phyloP scores from a whole-genome alignment of 306 rosid species.

The Neltuma alba region DNA sequence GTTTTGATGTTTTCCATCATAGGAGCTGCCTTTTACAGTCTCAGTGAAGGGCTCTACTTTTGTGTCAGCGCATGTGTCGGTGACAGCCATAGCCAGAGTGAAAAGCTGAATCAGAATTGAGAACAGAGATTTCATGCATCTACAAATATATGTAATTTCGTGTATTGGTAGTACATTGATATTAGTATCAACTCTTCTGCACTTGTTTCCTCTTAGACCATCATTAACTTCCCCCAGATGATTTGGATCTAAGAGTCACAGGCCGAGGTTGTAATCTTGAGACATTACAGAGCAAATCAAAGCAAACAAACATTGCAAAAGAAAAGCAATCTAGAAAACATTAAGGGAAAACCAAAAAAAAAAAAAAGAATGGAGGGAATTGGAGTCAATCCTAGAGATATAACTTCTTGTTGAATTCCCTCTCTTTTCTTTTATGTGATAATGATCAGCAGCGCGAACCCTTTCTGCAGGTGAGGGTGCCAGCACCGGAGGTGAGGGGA shows the following conservation, averaged over 20 bases:
- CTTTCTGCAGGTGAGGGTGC: conserved; percentile 72
- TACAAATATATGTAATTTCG: not conserved
- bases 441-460: conserved; percentile 79
- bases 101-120: no score
- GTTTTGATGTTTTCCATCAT: not conserved
- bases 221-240: conserved; percentile 44
- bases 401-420: not conserved
- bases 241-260: conserved; percentile 54
- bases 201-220: conserved; percentile 53
- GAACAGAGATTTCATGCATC: not conserved
- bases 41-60: not conserved
- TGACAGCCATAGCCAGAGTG: not conserved
- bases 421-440: not conserved
- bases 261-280: conserved; percentile 71
- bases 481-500: conserved; percentile 63
- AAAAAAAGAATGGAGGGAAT: conserved; percentile 37
- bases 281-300: conserved; percentile 21
- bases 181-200: conserved; percentile 75
- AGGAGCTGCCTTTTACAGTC: not conserved
- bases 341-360: conserved; percentile 4
- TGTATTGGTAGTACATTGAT: not conserved
- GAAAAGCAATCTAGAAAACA: not conserved
- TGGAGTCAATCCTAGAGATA: conserved; percentile 22
- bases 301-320: not conserved
- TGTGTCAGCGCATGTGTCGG: not conserved